phyloP scores from a whole-genome alignment of 1,139 yeast genomes.

The Candida sanyaensis region DNA sequence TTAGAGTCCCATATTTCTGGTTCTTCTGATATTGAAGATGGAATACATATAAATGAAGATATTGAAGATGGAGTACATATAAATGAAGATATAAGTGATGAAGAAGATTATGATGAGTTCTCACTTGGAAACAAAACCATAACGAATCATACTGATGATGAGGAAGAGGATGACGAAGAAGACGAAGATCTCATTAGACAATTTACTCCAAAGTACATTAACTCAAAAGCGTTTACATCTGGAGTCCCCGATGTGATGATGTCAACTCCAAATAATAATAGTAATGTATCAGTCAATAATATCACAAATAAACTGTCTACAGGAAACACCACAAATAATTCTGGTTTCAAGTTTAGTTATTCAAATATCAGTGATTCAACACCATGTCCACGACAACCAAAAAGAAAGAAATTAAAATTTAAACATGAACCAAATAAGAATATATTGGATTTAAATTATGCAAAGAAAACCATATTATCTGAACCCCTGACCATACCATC shows the following conservation, averaged over 20 bases:
- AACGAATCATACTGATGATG: constrained; percentile 11
- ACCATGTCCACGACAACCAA: constrained; percentile 36
- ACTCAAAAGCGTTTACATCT: constrained; percentile 13
- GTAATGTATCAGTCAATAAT: constrained; percentile 4
- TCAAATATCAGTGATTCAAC: constrained; percentile 31
- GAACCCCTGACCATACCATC: constrained; percentile 5
- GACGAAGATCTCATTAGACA: constrained; percentile 4
- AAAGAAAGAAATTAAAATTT: constrained; percentile 30
- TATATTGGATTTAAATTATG: constrained; percentile 26
- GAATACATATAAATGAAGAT: too few species aligned
- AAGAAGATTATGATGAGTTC: constrained; percentile 15
- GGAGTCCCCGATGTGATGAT: constrained; percentile 12
- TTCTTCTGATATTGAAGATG: constrained; percentile 1
- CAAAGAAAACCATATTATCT: constrained; percentile 23
- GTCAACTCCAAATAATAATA: constrained; percentile 8
- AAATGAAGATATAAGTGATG: constrained; percentile 14
- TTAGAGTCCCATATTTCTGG: constrained; percentile 15
- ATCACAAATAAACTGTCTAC: constrained; percentile 8
- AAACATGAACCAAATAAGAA: constrained; percentile 18
- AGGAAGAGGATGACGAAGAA: constrained; percentile 6
- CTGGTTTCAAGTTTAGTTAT: constrained; percentile 27
- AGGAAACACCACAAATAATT: constrained; percentile 9
- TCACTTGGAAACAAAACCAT: constrained; percentile 22
- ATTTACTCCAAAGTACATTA: constrained; percentile 10
- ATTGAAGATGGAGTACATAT: constrained; percentile 3